phyloP scores from a whole-genome alignment of 2,329 filamentous ascomycete genomes.

The Paraphoma sp. region DNA sequence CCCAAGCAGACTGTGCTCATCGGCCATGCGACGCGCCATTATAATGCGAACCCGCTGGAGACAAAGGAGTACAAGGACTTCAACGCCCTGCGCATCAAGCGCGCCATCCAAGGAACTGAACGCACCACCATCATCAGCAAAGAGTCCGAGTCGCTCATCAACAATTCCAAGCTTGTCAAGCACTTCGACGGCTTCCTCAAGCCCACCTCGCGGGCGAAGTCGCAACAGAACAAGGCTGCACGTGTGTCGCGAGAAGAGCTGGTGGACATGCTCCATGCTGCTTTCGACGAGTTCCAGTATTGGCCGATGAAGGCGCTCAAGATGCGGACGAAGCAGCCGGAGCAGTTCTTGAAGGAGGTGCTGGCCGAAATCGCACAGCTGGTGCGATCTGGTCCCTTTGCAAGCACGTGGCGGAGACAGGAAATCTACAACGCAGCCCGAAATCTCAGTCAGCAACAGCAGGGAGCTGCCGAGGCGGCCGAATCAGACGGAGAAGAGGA shows the following conservation, averaged over 20 bases:
- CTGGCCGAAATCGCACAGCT: conserved; percentile 83
- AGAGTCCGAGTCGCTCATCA: conserved; percentile 29
- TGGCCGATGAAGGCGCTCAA: conserved; percentile 94
- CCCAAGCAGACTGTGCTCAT: conserved; percentile 61
- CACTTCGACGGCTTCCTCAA: conserved; percentile 44
- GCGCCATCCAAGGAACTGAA: conserved; percentile 53
- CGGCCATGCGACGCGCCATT: conserved; percentile 66
- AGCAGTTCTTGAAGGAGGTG: conserved; percentile 87
- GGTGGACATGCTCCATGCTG: conserved; percentile 80
- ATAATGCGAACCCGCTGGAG: conserved; percentile 56
- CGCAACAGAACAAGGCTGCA: conserved; percentile 73
- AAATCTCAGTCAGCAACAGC: conserved; percentile 50
- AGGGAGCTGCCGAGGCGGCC: conserved; percentile 58
- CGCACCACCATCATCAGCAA: conserved; percentile 38
- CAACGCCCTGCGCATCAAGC: conserved; percentile 48
- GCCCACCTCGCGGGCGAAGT: conserved; percentile 24
- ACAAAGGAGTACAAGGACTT: conserved; percentile 53
- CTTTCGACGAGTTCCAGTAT: conserved; percentile 86
- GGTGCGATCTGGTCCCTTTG: conserved; percentile 82
- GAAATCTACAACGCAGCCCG: conserved; percentile 63
- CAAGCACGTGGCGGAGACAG: conserved; percentile 84
- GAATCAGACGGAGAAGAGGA: conserved; percentile 73
- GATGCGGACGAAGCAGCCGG: conserved; percentile 79
- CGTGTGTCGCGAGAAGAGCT: conserved; percentile 90
- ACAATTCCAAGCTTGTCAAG: conserved; percentile 33